Evolutionary conservation across 2,329 filamentous ascomycete species (phyloP), one percentile per base, ranked within the genome.

Genomic region (Fusarium sp.): DNA sequence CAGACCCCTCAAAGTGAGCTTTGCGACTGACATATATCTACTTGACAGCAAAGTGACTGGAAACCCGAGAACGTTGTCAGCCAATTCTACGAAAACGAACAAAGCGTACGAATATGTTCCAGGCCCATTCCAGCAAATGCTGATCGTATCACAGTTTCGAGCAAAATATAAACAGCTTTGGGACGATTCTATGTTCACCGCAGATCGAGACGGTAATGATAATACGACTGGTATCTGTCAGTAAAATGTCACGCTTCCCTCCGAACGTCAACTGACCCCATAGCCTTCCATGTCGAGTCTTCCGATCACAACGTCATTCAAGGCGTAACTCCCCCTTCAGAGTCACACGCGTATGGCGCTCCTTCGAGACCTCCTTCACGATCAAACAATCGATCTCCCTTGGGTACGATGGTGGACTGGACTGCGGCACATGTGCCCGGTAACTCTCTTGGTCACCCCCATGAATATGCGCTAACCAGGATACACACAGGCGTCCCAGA

Each of bases 321-420:
- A 48, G 85, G 85, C 26, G 80, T 84, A 17, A 82, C 85, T 12
- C 83, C 85, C 39, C 81, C 82, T 5, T 78, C 79, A 18, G 83
- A 83, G 42, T 80, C 81, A 51, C 85, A 85, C 65, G 82, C 82
- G 41, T 81, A 81, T 14, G 83, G 82, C 35, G 86, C 87, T 10
- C 88, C 89, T 0, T 91, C 90, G 24, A 85, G 90, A 63, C 90
- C 90, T n/a, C 90, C 90, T 4, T 92, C 90, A 28, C 84, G 90
- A 80, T 84, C 87, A 49, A 88, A 87, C 68, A 87, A 87, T 72
- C 85, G 85, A 76, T 91, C 90, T 39, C 89, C 90, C 14, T 79
- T 90, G 66, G 84, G 86, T 79, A 87, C 82, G 74, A 81, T 88
- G 70, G 81, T 85, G 73, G 86, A 89, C 59, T 86, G 86, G 82